Evolutionary conservation across 225 moss, liverwort and hornwort genomes (phyloP), one percentile per base, ranked within the genome.

Genomic region (Lunularia cruciata): DNA sequence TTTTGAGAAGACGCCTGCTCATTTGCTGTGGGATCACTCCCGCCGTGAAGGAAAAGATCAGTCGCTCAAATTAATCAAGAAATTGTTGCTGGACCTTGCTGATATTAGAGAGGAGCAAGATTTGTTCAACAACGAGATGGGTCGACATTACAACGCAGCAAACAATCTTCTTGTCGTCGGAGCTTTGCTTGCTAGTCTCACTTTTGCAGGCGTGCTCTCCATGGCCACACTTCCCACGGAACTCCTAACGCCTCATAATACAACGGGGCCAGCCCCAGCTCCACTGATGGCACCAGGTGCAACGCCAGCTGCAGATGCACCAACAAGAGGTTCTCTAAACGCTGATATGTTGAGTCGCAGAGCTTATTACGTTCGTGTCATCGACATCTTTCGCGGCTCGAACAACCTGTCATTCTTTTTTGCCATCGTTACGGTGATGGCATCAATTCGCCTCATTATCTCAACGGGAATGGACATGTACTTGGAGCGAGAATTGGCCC

Each of bases 371-470:
- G 10, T 49, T 1, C 22, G 36, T 8, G 52, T 20, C 5, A 52
- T 51, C 51, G 33, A 51, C 19, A 52, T 52, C 22, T 67, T 51
- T 20, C 32, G 67, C 5, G 67, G 67, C 0, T 67, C 67, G 22
- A 67, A 51, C 33, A 67, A 67, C 32, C 3, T 67, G 49, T 67
- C 49, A 6, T 67, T 67, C n/a, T 67, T 12, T 45, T 52, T 67
- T 20, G 19, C 34, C 3, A 67, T 67, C n/a, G 14, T 52, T 20
- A 67, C 67, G 1, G 18, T 67, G 2, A 67, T 67, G 45, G 64
- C 64, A 1, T 38, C 64, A 3, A 67, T 67, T 31, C 67, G 67
- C 5, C 67, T 49, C 13, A 20, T 52, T 8, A 52, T 33, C 31
- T 67, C 67, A 14, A n/a, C 6, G 3, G 22, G 10, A 25, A 3